Conservation (phyloP, 1,139 yeast genomes). For the Blastobotrys persicus region DNA sequence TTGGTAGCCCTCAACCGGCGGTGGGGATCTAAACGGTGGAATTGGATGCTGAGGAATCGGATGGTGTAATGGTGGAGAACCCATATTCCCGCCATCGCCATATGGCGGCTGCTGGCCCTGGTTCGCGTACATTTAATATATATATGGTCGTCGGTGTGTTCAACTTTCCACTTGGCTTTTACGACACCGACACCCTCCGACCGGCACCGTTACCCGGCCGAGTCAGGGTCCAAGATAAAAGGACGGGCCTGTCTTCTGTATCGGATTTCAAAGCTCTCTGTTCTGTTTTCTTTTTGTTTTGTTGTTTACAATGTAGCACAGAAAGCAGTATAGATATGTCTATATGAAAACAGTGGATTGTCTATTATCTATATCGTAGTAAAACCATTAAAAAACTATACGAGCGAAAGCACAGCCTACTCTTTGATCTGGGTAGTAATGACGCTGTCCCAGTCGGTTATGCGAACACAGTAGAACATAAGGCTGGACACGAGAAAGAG, state of each 20-base stretch:
- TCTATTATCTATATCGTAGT: no score
- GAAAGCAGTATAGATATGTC: no score
- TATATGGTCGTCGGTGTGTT: not conserved
- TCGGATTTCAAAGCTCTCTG: no score
- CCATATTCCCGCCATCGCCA: conserved; percentile 1
- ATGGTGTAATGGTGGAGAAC: conserved; percentile 44
- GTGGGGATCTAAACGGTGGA: conserved; percentile 40
- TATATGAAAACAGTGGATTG: no score
- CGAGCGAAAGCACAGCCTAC: no score
- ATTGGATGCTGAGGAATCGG: conserved; percentile 49
- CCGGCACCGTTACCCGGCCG: not conserved
- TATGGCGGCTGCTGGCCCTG: conserved; percentile 46
- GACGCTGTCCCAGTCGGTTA: conserved; percentile 14
- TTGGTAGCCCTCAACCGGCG: conserved; percentile 30
- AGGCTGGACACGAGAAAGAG: conserved; percentile 19
- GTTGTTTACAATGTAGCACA: no score
- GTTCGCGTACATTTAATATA: conserved; percentile 64
- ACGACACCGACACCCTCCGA: no score
- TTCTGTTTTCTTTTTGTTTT: no score
- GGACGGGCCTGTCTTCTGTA: no score
- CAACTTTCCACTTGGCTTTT: not conserved
- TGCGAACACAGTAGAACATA: conserved; percentile 13
- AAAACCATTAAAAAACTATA: no score
- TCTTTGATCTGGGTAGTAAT: conserved; percentile 53
- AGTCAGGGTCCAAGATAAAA: no score